phyloP scores from a whole-genome alignment of 495 filamentous ascomycete genomes.

The Penicillium turbatum region DNA sequence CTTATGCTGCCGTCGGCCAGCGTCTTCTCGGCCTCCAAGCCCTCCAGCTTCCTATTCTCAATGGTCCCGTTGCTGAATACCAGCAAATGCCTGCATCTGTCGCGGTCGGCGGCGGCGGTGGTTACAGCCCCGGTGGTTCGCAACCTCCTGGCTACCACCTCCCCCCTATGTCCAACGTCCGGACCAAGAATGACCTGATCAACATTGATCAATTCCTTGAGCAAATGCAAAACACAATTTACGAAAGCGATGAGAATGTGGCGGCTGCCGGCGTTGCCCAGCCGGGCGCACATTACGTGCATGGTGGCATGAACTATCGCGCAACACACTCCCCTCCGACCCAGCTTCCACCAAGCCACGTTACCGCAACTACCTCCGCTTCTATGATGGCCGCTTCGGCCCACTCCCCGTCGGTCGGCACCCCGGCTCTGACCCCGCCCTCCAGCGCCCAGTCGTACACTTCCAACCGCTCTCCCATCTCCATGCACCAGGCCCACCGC shows the following conservation, averaged over 20 bases:
- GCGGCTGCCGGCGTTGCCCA: slow-evolving; percentile 71
- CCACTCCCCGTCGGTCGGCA: slow-evolving; percentile 52
- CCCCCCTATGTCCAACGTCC: slow-evolving; percentile 77
- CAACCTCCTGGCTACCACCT: slow-evolving; percentile 62
- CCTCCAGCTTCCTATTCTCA: slow-evolving; percentile 63
- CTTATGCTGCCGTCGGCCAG: slow-evolving; percentile 76
- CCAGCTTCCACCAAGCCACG: slow-evolving; percentile 51
- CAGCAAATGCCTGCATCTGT: slow-evolving; percentile 53
- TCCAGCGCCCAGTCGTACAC: slow-evolving; percentile 83
- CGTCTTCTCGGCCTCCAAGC: slow-evolving; percentile 70
- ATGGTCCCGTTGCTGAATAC: slow-evolving; percentile 62
- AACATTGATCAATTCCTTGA: slow-evolving; percentile 91
- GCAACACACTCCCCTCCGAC: slow-evolving; percentile 67
- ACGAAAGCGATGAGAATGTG: slow-evolving; percentile 78
- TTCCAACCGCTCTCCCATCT: slow-evolving; percentile 77
- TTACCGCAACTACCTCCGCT: slow-evolving; percentile 52
- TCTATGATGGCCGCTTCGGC: slow-evolving; percentile 56
- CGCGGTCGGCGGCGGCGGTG: slow-evolving; percentile 52
- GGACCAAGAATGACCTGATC: slow-evolving; percentile 87
- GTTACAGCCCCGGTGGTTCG: slow-evolving; percentile 44
- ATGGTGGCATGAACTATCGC: slow-evolving; percentile 57
- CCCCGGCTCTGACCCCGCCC: slow-evolving; percentile 84
- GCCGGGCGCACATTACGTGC: slow-evolving; percentile 61
- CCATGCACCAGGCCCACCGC: slow-evolving; percentile 52
- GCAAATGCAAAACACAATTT: slow-evolving; percentile 90